Evolutionary conservation across 495 filamentous ascomycete species (phyloP), one percentile per base, ranked within the genome.

Genomic region (Aspergillus bertholletiae): DNA sequence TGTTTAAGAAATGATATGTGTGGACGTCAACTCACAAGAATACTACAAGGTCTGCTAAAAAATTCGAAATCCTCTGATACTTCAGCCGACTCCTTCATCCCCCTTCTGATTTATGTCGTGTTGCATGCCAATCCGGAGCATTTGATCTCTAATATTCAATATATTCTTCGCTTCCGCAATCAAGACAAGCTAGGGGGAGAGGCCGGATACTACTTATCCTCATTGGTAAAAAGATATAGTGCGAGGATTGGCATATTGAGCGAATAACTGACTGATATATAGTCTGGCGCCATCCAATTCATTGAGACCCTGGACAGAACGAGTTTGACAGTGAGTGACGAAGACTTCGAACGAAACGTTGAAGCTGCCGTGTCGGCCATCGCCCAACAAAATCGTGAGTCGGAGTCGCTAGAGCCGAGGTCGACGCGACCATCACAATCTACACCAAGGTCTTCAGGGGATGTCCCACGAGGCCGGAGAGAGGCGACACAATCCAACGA

Each of bases 141-240:
- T 68, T 76, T 99, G 24, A 90, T 97, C 27, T 96, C 92, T 48
- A 99, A 99, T 64, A 92, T 97, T 7, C 94, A 97, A 68, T 99
- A 99, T 67, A 97, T 99, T 53, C 76, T 97, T 39, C 84, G 95
- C 18, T 99, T 99, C 72, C 84, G 94, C 52, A 96, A 97, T 61
- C 95, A 96, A 67, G 95, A 99, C 32, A 99, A 97, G 64, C 82
- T 97, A 0, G 88, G 88, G 40, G 94, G 94, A 6, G 94, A 99
- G 74, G 93, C 95, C 18, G 94, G 94, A 18, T 99, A 99, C 67
- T 99, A 99, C 67, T 79, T 97, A 26, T 97, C 93, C 28, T 97
- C 93, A n/a, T 74, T 98, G 68, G 90, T 93, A 72, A 63, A 64
- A n/a, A 48, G 4, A 13, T 13, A 18, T 22, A 15, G 11, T 20